Conservation (phyloP, 1,284 basidiomycete genomes). For the Inonotus hispidus region DNA sequence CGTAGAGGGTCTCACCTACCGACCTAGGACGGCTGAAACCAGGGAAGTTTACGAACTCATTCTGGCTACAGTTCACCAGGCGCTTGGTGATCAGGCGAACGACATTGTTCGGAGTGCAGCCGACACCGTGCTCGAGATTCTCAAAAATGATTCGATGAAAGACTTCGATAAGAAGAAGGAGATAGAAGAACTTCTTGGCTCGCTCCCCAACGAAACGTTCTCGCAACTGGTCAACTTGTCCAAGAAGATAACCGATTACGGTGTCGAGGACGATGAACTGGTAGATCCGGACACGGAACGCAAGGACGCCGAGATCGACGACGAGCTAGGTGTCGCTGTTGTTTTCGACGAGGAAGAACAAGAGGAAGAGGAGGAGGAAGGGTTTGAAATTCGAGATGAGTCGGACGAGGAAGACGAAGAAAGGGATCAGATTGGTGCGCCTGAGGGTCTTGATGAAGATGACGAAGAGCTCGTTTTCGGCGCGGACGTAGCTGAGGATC, state of each 20-base stretch:
- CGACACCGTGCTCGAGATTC: slow-evolving; percentile 83
- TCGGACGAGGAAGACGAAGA: slow-evolving; percentile 70
- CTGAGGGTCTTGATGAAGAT: slow-evolving; percentile 42
- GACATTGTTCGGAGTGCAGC: slow-evolving; percentile 94
- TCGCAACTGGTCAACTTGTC: slow-evolving; percentile 81
- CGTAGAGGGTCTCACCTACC: slow-evolving; percentile 89
- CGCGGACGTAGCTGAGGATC: slow-evolving; percentile 35
- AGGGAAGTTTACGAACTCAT: slow-evolving; percentile 94
- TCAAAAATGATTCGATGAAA: slow-evolving; percentile 89
- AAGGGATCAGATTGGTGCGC: slow-evolving; percentile 42
- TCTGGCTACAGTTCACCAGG: slow-evolving; percentile 75
- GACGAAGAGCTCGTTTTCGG: slow-evolving; percentile 74
- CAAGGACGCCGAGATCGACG: slow-evolving; percentile 81
- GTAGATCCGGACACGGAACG: slow-evolving; percentile 71
- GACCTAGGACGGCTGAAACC: slow-evolving; percentile 91
- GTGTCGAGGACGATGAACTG: slow-evolving; percentile 77
- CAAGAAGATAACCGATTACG: slow-evolving; percentile 97
- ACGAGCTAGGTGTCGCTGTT: slow-evolving; percentile 92
- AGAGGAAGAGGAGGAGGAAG: slow-evolving; percentile 85
- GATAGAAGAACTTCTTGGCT: slow-evolving; percentile 76
- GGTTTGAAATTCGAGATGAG: slow-evolving; percentile 75
- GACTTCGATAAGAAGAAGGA: slow-evolving; percentile 99
- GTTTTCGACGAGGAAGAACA: slow-evolving; percentile 95
- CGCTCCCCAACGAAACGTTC: slow-evolving; percentile 73
- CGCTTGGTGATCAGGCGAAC: slow-evolving; percentile 91